Evolutionary conservation across 441 rosid species (phyloP).

Genomic region (Pelargonium fulgidum): DNA sequence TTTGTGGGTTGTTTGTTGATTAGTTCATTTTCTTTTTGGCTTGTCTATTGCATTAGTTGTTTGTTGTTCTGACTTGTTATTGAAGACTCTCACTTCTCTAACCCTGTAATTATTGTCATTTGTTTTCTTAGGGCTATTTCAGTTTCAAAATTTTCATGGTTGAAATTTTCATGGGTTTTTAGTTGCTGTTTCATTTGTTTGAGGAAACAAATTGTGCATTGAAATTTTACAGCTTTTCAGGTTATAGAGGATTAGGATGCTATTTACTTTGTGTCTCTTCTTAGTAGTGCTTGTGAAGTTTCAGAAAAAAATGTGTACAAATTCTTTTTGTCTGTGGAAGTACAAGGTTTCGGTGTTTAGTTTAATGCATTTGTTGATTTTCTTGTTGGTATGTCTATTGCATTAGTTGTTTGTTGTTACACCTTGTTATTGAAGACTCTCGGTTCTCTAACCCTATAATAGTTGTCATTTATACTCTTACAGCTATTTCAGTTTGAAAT

Average conservation of each 20-base stretch:
- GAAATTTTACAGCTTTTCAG: slow-evolving; percentile 24
- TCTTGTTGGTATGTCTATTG: slow-evolving; percentile 4
- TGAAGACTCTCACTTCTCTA: slow-evolving; percentile 11
- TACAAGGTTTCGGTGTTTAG: slow-evolving; percentile 15
- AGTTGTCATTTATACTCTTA: slow-evolving; percentile 14
- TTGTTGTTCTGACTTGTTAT: neutral
- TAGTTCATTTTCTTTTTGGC: neutral
- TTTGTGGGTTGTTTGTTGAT: too few species aligned
- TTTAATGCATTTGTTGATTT: slow-evolving; percentile 4
- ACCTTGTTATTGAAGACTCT: slow-evolving; percentile 5
- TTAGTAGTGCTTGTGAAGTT: slow-evolving; percentile 33
- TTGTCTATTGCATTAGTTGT: slow-evolving; percentile 4
- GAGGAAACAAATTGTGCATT: slow-evolving; percentile 8
- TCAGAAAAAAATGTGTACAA: slow-evolving; percentile 26
- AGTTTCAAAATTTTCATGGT: neutral
- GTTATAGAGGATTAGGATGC: slow-evolving; percentile 19
- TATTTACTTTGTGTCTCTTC: slow-evolving; percentile 10
- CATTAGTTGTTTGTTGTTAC: neutral
- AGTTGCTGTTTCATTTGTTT: neutral
- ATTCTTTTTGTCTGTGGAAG: slow-evolving; percentile 18
- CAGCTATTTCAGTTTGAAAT: slow-evolving; percentile 2
- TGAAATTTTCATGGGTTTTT: slow-evolving; percentile 8
- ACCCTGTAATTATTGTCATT: slow-evolving; percentile 7
- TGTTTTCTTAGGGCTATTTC: slow-evolving; percentile 10
- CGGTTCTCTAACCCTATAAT: slow-evolving; percentile 1